Evolutionary conservation across 2,329 filamentous ascomycete genomes (phyloP).

Genomic region (Cercospora nicotianae): DNA sequence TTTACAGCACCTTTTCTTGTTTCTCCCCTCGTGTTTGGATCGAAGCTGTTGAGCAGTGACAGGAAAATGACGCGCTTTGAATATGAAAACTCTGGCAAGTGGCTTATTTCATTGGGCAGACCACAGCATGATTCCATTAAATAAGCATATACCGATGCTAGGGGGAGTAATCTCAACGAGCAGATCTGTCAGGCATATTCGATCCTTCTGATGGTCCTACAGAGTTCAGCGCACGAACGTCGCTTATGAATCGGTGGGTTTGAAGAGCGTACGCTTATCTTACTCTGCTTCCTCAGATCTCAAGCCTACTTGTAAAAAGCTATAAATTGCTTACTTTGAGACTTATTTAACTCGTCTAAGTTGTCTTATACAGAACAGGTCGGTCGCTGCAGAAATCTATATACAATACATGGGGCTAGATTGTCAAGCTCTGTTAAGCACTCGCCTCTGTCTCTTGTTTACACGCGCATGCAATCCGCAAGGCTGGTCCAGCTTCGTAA

Average conservation of each 20-base stretch:
- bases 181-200: background rate
- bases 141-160: background rate
- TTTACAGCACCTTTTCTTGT: background rate
- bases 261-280: background rate
- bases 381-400: background rate
- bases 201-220: background rate
- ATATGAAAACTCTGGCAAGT: background rate
- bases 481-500: background rate
- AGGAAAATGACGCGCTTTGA: background rate
- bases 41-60: background rate
- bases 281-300: background rate
- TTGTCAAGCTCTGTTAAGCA: slow-evolving; percentile 16
- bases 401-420: slow-evolving; percentile 20
- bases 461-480: slow-evolving; percentile 12
- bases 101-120: background rate
- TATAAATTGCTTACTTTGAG: too few species aligned
- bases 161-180: background rate
- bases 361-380: background rate
- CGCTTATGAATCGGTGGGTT: background rate
- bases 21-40: background rate
- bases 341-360: too few species aligned
- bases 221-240: background rate
- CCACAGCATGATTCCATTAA: background rate
- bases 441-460: slow-evolving; percentile 7
- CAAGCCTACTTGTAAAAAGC: background rate